These are phyloP conservation scores for Russula brevipes DNA, from an alignment of 768 basidiomycete genomes.

Conservation along the genomic window DNA sequence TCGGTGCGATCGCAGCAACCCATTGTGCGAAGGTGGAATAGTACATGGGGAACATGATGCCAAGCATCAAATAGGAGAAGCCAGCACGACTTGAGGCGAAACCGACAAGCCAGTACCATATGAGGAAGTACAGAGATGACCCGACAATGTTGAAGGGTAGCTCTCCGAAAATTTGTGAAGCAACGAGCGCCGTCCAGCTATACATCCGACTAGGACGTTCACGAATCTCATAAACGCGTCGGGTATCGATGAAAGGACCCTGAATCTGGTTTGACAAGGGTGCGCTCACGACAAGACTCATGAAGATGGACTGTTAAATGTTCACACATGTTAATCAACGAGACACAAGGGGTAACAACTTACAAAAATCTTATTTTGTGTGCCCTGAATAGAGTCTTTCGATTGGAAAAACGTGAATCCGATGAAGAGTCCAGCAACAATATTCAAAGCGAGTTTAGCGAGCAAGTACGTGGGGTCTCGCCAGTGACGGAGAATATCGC, in stretches of 20 bases:
- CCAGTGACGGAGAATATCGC: constrained; percentile 35
- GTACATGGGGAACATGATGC: constrained; percentile 41
- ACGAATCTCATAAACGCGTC: constrained; percentile 39
- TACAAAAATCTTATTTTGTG: constrained; percentile 43
- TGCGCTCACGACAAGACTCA: constrained; percentile 33
- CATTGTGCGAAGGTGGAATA: constrained; percentile 41
- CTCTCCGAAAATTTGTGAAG: constrained; percentile 38
- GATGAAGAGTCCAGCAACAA: constrained; percentile 35
- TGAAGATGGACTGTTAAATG: constrained; percentile 36
- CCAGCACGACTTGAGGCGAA: constrained; percentile 36
- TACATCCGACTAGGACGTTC: constrained; percentile 42
- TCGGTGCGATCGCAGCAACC: constrained; percentile 41
- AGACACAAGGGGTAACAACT: background rate
- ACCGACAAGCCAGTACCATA: constrained; percentile 49
- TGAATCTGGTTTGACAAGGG: constrained; percentile 41
- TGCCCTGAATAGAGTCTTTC: constrained; percentile 37
- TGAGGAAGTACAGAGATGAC: constrained; percentile 40
- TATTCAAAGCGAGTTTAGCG: constrained; percentile 38
- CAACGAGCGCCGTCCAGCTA: constrained; percentile 36
- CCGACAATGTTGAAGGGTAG: constrained; percentile 41
- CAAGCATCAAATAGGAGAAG: constrained; percentile 38
- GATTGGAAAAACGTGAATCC: constrained; percentile 42
- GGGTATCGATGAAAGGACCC: constrained; percentile 38
- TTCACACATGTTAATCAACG: background rate
- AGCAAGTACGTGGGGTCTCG: constrained; percentile 39